Evolutionary conservation across 441 rosid species (phyloP).

Genomic region (Geranium incanum): DNA sequence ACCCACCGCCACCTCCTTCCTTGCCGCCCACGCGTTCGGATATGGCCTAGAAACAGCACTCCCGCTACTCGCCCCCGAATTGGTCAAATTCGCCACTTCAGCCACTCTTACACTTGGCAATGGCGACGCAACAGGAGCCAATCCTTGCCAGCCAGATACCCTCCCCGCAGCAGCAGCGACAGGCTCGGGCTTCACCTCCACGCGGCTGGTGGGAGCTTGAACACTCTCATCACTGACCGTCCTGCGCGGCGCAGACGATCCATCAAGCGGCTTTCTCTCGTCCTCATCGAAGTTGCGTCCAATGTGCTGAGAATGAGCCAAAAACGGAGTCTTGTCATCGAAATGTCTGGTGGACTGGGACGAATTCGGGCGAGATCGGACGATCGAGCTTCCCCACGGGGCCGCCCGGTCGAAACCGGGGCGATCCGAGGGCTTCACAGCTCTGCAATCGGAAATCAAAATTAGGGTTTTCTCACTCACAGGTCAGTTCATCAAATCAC

Average conservation of each 20-base stretch:
- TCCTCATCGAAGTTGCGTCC: conserved; percentile 80
- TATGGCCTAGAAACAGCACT: conserved; percentile 32
- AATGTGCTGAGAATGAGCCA: conserved; percentile 39
- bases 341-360: conserved; percentile 53
- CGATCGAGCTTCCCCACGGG: conserved; percentile 63
- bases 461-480: conserved; percentile 13
- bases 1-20: conserved; percentile 39
- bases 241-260: conserved; percentile 51
- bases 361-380: conserved; percentile 51
- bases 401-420: conserved; percentile 46
- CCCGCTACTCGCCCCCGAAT: conserved; percentile 29
- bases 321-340: conserved; percentile 69
- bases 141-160: conserved; percentile 20
- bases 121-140: conserved; percentile 17
- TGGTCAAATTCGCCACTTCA: conserved; percentile 29
- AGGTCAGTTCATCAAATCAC: conserved; percentile 15
- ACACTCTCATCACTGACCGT: conserved; percentile 55
- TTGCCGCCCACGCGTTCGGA: conserved; percentile 52
- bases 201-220: conserved; percentile 24
- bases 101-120: conserved; percentile 29
- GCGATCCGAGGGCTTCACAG: conserved; percentile 48
- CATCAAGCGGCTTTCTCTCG: conserved; percentile 74
- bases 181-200: conserved; percentile 45
- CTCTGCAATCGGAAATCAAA: conserved; percentile 26
- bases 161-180: conserved; percentile 32